Evolutionary conservation across 164 flowering plant species (phyloP), one percentile per base, ranked within the genome.

Genomic region (Annona squamosa): DNA sequence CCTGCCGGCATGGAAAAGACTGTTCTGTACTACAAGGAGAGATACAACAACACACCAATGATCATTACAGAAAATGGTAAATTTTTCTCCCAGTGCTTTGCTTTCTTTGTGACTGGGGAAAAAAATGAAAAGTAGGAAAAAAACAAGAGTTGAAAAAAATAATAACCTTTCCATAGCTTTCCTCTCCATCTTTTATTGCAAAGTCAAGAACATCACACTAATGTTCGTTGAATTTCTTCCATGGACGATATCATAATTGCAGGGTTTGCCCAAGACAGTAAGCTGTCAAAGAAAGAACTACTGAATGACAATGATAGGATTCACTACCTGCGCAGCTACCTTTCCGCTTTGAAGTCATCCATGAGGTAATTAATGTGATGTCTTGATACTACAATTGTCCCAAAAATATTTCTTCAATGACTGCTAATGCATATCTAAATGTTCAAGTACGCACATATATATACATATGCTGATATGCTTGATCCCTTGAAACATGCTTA

Each of bases 1-100:
- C 79, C 79, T 4, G 10, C 37, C 2, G 79, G 79, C 7, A 12
- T 77, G 69, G 76, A 77, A 47, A 69, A 69, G 46, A 12, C 69
- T 0, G 61, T 77, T 6, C 16, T 68, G 56, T 73, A 77, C 67
- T 10, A 72, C 6, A 78, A 71, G 46, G 61, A 66, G 26, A 75
- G 71, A 75, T 78, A 78, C 67, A 62, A 75, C 65, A 78, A 78
- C 26, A 63, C 19, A 17, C 81, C 81, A 2, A 75, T 78, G 65
- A 75, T 61, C 65, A 66, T 78, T 10, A 78, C 81, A 43, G 81
- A 78, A 72, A 78, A 78, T 78, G 81, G 81, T 78, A 46, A 52
- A 6, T 4, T 46, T 48, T 5, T 44, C n/a, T 19, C 71, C 47
- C 26, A 7, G 16, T 43, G 70, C 16, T 26, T 26, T 26, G 37